These are phyloP conservation scores for Scutellaria baicalensis DNA, from an alignment of 257 asterid genomes.

Conservation along the genomic window DNA sequence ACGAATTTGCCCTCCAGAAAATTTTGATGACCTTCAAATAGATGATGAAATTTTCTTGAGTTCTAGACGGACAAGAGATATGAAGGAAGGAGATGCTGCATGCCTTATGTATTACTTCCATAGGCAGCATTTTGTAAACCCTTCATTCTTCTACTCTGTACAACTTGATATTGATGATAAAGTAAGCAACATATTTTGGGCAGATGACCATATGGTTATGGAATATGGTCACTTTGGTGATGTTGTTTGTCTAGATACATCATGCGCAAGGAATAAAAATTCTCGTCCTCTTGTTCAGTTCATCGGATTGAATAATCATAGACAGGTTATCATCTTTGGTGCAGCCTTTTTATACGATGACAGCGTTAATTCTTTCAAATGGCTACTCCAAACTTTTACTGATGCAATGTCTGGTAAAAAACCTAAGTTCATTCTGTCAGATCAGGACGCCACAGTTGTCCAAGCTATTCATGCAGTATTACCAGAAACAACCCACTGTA, in stretches of 20 bases:
- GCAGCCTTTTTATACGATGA: slow-evolving; percentile 58
- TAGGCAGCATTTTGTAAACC: slow-evolving; percentile 48
- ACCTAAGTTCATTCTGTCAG: slow-evolving; percentile 51
- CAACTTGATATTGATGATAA: slow-evolving; percentile 52
- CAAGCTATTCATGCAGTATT: slow-evolving; percentile 54
- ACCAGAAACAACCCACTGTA: slow-evolving; percentile 49
- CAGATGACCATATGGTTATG: slow-evolving; percentile 47
- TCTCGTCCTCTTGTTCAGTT: slow-evolving; percentile 47
- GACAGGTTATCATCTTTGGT: slow-evolving; percentile 44
- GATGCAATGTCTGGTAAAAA: slow-evolving; percentile 43
- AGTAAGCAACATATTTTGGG: slow-evolving; percentile 61
- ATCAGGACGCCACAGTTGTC: slow-evolving; percentile 53
- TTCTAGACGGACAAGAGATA: slow-evolving; percentile 42
- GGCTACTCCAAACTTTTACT: slow-evolving; percentile 50
- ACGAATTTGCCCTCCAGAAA: slow-evolving; percentile 44
- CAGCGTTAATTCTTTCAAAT: slow-evolving; percentile 42
- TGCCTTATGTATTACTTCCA: slow-evolving; percentile 44
- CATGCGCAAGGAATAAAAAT: slow-evolving; percentile 30
- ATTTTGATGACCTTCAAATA: slow-evolving; percentile 31
- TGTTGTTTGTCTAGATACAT: slow-evolving; percentile 53
- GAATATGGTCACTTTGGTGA: slow-evolving; percentile 54
- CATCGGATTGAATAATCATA: slow-evolving; percentile 47
- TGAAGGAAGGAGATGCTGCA: slow-evolving; percentile 56
- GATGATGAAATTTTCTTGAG: slow-evolving; percentile 30
- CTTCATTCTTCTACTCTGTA: slow-evolving; percentile 42